These are phyloP conservation scores for Neoarthrinium moseri DNA, from an alignment of 2,329 filamentous ascomycete species.

Conservation along the genomic window DNA sequence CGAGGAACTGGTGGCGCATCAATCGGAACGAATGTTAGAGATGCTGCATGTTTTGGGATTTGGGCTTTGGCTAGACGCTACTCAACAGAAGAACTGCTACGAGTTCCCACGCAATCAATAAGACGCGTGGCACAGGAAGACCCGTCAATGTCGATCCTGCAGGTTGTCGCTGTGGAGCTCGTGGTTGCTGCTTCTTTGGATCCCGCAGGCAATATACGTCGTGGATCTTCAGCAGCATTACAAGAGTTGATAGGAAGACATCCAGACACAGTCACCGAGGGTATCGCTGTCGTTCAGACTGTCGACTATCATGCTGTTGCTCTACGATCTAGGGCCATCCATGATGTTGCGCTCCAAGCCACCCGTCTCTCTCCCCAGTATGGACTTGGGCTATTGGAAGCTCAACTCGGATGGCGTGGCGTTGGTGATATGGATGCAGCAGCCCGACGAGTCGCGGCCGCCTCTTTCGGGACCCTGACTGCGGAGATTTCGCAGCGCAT, in stretches of 20 bases:
- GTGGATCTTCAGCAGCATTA: constrained; percentile 87
- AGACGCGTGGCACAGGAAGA: constrained; percentile 36
- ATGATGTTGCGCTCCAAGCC: constrained; percentile 70
- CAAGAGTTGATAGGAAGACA: constrained; percentile 94
- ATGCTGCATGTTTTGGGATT: constrained; percentile 93
- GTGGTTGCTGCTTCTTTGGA: constrained; percentile 82
- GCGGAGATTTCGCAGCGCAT: constrained; percentile 33
- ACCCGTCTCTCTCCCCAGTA: constrained; percentile 67
- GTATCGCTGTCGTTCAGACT: constrained; percentile 81
- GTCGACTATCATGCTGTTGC: constrained; percentile 95
- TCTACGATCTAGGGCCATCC: constrained; percentile 77
- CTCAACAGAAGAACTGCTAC: constrained; percentile 71
- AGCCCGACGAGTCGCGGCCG: constrained; percentile 71
- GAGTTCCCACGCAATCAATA: constrained; percentile 52
- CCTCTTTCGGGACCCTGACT: constrained; percentile 63
- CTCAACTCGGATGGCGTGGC: constrained; percentile 81
- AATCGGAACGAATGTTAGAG: constrained; percentile 84
- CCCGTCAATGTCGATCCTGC: constrained; percentile 56
- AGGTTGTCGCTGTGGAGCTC: constrained; percentile 78
- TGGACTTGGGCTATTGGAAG: constrained; percentile 68
- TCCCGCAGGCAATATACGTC: constrained; percentile 86
- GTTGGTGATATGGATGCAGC: constrained; percentile 75
- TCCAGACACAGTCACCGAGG: constrained; percentile 77
- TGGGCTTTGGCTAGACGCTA: constrained; percentile 92
- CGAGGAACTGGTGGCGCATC: constrained; percentile 81